Evolutionary conservation across 2,329 filamentous ascomycete species (phyloP).

Genomic region (Cercospora zeina): DNA sequence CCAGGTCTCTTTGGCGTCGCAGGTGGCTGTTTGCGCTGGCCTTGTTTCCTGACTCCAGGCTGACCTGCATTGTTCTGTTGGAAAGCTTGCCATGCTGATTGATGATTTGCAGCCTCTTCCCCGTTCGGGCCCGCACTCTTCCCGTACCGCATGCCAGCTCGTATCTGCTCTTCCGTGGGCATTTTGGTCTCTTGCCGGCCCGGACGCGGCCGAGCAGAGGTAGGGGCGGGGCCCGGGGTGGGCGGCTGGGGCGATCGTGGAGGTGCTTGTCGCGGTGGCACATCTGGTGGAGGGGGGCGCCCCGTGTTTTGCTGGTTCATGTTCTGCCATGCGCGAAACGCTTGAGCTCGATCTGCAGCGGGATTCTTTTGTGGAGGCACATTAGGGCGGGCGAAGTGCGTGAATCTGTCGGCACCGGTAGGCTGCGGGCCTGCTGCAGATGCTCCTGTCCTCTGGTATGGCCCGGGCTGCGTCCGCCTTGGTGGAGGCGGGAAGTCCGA

Average conservation of each 20-base stretch:
- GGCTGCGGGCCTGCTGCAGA: constrained; percentile 31
- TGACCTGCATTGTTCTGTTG: constrained; percentile 31
- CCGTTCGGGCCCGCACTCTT: constrained; percentile 25
- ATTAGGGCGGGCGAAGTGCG: constrained; percentile 44
- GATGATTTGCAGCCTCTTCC: constrained; percentile 35
- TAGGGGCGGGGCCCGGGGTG: constrained; percentile 19
- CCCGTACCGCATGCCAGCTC: constrained; percentile 40
- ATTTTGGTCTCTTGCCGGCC: constrained; percentile 39
- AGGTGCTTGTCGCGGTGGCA: constrained; percentile 26
- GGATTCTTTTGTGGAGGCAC: constrained; percentile 42
- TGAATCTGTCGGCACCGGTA: constrained; percentile 49
- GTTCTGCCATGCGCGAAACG: constrained; percentile 53
- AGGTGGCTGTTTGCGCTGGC: constrained; percentile 38
- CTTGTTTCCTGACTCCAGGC: constrained; percentile 43
- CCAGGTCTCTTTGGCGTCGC: constrained; percentile 51
- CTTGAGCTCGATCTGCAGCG: constrained; percentile 46
- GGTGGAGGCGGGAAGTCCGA: constrained; percentile 48
- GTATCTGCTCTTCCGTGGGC: constrained; percentile 42
- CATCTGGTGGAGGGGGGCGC: constrained; percentile 27
- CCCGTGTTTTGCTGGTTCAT: constrained; percentile 46
- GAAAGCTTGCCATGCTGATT: constrained; percentile 42
- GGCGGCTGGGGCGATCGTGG: constrained; percentile 32
- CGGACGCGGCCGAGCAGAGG: constrained; percentile 21
- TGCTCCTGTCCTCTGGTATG: constrained; percentile 37
- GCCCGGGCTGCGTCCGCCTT: constrained; percentile 45